phyloP scores from a whole-genome alignment of 1,139 yeast genomes.

The Kazachstania sp. region DNA sequence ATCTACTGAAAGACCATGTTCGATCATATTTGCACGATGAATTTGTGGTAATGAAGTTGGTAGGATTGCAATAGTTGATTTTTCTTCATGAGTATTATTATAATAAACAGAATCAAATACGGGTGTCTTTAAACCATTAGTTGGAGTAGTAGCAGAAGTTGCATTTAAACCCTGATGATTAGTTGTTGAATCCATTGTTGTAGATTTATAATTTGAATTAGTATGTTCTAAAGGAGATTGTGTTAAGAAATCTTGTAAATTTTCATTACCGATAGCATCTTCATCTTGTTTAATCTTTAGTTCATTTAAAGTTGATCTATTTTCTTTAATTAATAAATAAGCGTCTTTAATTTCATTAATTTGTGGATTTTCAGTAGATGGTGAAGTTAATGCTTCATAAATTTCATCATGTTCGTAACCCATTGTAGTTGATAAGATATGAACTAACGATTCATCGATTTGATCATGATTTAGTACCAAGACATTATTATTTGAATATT shows the following conservation, averaged over 20 bases:
- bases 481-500: background rate
- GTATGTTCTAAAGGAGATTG: slow-evolving; percentile 13
- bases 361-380: slow-evolving; percentile 36
- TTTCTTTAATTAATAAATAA: slow-evolving; percentile 79
- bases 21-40: slow-evolving; percentile 88
- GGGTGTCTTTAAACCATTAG: slow-evolving; percentile 14
- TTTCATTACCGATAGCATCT: slow-evolving; percentile 3
- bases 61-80: slow-evolving; percentile 71
- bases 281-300: slow-evolving; percentile 37
- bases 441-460: slow-evolving; percentile 72
- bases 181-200: background rate
- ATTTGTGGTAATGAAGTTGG: slow-evolving; percentile 93
- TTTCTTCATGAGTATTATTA: slow-evolving; percentile 15
- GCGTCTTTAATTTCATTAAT: slow-evolving; percentile 86
- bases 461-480: slow-evolving; percentile 11
- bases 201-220: background rate
- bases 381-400: slow-evolving; percentile 54
- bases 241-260: slow-evolving; percentile 23
- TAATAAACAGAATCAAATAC: slow-evolving; percentile 21
- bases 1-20: slow-evolving; percentile 41
- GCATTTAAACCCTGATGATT: slow-evolving; percentile 1
- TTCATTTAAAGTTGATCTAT: slow-evolving; percentile 59
- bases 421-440: slow-evolving; percentile 77
- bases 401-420: slow-evolving; percentile 90
- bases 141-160: slow-evolving; percentile 17